Percentiles rank a stretch among this genome's conserved stretches.
These are phyloP conservation scores for Berkeleyomyces basicola DNA, from an alignment of 2,329 filamentous ascomycete species.

Conservation along the genomic window DNA sequence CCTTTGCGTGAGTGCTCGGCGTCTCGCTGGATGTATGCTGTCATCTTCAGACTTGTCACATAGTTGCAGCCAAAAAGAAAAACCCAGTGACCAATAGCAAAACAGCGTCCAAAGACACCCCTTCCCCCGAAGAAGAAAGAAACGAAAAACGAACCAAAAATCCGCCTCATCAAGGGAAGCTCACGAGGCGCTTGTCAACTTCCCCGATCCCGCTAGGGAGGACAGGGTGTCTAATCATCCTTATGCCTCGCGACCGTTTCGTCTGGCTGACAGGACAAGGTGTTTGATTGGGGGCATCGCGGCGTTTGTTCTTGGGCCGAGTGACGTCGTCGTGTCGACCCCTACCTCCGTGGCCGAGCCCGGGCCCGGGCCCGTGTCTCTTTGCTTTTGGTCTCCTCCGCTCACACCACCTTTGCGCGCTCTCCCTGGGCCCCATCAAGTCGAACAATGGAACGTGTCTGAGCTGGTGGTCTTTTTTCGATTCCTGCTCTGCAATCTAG, in stretches of 20 bases:
- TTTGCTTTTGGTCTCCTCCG: neutral
- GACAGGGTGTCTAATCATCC: constrained; percentile 1
- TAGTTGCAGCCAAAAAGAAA: neutral
- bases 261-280: neutral
- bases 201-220: neutral
- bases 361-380: neutral
- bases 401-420: neutral
- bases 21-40: neutral
- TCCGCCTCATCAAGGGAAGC: neutral
- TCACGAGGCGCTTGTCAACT: neutral
- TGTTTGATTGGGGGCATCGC: neutral
- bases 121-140: no score
- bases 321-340: no score
- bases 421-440: neutral
- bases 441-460: neutral
- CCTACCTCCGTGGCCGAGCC: no score
- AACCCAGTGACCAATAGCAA: neutral
- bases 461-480: neutral
- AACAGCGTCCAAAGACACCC: no score
- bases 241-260: neutral
- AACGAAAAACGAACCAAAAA: neutral
- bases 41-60: no score
- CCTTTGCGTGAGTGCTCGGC: neutral
- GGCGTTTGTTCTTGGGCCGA: no score
- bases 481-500: neutral